These are phyloP conservation scores for Apostasia shenzhenica DNA, from an alignment of 106 monocot species.

Conservation along the genomic window DNA sequence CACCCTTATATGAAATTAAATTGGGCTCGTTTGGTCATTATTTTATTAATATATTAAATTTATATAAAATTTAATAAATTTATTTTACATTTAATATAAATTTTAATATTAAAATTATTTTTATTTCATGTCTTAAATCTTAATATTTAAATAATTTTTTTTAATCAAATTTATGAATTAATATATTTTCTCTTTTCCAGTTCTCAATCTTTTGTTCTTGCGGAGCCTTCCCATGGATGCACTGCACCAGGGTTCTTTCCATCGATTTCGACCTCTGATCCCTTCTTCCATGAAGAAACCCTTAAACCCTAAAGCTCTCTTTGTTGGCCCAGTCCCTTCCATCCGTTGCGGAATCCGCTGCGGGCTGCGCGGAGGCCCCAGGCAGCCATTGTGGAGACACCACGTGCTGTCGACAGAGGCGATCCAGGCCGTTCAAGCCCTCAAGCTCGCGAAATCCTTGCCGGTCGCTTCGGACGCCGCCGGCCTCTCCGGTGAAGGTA, in stretches of 20 bases:
- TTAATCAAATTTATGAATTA: no score
- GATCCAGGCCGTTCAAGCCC: conserved; percentile 68
- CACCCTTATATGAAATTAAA: no score
- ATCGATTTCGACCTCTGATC: not conserved
- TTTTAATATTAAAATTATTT: no score
- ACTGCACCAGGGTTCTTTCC: not conserved
- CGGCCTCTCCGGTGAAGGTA: not conserved
- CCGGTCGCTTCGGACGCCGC: not conserved
- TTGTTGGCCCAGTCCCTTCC: not conserved
- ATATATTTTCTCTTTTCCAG: no score
- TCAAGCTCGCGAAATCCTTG: conserved; percentile 50
- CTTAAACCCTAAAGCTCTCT: not conserved
- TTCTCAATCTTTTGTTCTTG: not conserved
- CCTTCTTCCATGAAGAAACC: not conserved
- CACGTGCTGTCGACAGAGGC: conserved; percentile 54
- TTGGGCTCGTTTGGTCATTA: no score
- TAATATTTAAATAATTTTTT: no score
- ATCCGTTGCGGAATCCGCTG: conserved; percentile 21
- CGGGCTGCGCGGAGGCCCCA: conserved; percentile 46
- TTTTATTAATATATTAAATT: no score
- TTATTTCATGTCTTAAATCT: no score
- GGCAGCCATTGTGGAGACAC: conserved; percentile 50
- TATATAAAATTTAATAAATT: no score
- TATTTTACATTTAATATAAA: no score
- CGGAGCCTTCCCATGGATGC: not conserved